Evolutionary conservation across 257 asterid species (phyloP).

Genomic region (Leptodermis oblonga): DNA sequence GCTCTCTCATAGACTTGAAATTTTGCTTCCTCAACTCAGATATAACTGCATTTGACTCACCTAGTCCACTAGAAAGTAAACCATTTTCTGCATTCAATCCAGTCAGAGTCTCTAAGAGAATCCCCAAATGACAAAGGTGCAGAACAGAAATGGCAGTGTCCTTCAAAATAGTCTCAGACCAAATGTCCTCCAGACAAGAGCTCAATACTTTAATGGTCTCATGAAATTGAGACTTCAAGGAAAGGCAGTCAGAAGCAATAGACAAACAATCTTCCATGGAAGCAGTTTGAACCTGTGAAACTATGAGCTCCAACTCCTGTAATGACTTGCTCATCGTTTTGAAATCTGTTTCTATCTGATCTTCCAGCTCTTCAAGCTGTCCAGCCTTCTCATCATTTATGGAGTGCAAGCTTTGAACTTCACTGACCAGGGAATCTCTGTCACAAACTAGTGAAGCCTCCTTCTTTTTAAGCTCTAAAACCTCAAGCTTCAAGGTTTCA

Average conservation of each 20-base stretch:
- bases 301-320: constrained; percentile 56
- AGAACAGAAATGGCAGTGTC: constrained; percentile 81
- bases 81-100: constrained; percentile 88
- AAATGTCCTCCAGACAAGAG: constrained; percentile 75
- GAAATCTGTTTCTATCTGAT: constrained; percentile 48
- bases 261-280: constrained; percentile 46
- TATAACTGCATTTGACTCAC: constrained; percentile 61
- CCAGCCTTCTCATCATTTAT: constrained; percentile 48
- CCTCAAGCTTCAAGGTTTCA: constrained; percentile 65
- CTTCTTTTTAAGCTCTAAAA: constrained; percentile 45
- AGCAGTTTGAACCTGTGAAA: constrained; percentile 45
- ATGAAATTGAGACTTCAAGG: constrained; percentile 47
- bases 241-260: constrained; percentile 41
- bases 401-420: constrained; percentile 55
- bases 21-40: constrained; percentile 78
- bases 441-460: constrained; percentile 39
- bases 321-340: constrained; percentile 40
- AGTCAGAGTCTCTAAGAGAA: constrained; percentile 72
- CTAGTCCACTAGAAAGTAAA: constrained; percentile 69
- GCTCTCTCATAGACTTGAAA: constrained; percentile 61
- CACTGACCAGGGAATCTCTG: constrained; percentile 40
- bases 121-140: constrained; percentile 93
- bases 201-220: constrained; percentile 48
- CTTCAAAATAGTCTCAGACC: constrained; percentile 85
- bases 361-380: constrained; percentile 43